These are phyloP conservation scores for Colletotrichum gloeosporioides DNA, from an alignment of 2,329 filamentous ascomycete genomes.

Conservation along the genomic window DNA sequence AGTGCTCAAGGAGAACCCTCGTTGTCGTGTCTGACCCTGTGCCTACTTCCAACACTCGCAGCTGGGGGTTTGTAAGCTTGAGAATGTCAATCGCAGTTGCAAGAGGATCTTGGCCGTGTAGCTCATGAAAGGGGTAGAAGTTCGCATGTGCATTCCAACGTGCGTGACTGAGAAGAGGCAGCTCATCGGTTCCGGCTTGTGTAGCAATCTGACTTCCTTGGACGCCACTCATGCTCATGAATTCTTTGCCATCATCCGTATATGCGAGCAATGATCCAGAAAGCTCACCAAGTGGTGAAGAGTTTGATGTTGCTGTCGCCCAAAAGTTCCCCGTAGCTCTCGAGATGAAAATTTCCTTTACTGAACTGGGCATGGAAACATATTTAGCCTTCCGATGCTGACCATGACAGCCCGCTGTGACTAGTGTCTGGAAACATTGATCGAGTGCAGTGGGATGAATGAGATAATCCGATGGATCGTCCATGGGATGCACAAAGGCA, in stretches of 20 bases:
- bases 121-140: neutral
- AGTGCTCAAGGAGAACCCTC: neutral
- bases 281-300: neutral
- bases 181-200: neutral
- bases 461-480: slow-evolving; percentile 24
- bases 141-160: neutral
- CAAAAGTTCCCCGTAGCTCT: neutral
- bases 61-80: neutral
- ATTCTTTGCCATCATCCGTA: neutral
- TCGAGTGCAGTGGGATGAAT: slow-evolving; percentile 45
- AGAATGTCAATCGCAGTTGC: neutral
- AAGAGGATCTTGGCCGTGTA: neutral
- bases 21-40: neutral
- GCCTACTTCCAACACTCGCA: neutral
- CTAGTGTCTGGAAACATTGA: slow-evolving; percentile 32
- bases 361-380: neutral
- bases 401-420: slow-evolving; percentile 21
- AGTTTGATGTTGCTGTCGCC: neutral
- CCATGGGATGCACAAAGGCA: slow-evolving; percentile 8
- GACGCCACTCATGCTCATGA: neutral
- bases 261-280: neutral
- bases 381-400: neutral
- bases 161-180: neutral
- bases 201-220: neutral
- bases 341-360: neutral